Conservation (phyloP, 139 green algal genomes). For the Chlamydomonas applanata region DNA sequence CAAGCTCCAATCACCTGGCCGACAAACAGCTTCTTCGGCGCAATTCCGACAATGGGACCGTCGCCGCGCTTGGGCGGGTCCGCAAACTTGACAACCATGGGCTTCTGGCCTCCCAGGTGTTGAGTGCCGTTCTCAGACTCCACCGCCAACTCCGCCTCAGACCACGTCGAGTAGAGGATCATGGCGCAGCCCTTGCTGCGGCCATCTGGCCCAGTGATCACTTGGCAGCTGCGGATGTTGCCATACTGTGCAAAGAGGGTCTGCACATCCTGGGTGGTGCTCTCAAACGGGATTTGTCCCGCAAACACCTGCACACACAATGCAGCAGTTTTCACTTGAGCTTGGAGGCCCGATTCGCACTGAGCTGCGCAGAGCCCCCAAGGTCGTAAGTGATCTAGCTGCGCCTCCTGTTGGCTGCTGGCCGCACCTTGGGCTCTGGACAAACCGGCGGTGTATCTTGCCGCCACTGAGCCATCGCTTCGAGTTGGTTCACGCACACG, state of each 20-base stretch:
- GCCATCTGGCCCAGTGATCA: slow-evolving; percentile 66
- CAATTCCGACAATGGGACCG: slow-evolving; percentile 62
- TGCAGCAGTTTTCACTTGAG: too few relatives aligned
- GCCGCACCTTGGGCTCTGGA: slow-evolving; percentile 47
- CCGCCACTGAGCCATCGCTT: neutral
- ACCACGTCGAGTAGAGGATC: slow-evolving; percentile 72
- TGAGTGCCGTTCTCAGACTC: slow-evolving; percentile 64
- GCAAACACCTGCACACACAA: slow-evolving; percentile 47
- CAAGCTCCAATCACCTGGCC: slow-evolving; percentile 62
- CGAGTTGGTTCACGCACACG: too few relatives aligned
- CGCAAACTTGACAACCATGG: slow-evolving; percentile 81
- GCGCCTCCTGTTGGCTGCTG: too few relatives aligned
- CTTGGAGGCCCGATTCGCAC: too few relatives aligned
- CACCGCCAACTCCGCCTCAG: slow-evolving; percentile 68
- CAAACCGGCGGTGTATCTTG: slow-evolving; percentile 27
- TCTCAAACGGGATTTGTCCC: slow-evolving; percentile 61
- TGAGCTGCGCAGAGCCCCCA: too few relatives aligned
- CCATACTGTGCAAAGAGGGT: slow-evolving; percentile 73
- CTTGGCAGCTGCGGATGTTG: slow-evolving; percentile 57
- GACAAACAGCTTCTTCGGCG: slow-evolving; percentile 87
- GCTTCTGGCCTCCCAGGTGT: slow-evolving; percentile 38
- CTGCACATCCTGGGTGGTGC: slow-evolving; percentile 64
- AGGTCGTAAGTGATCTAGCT: too few relatives aligned
- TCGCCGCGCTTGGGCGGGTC: slow-evolving; percentile 63
- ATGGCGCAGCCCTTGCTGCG: slow-evolving; percentile 79